Evolutionary conservation across 495 filamentous ascomycete species (phyloP), one percentile per base, ranked within the genome.

Genomic region (Tuber melanosporum): DNA sequence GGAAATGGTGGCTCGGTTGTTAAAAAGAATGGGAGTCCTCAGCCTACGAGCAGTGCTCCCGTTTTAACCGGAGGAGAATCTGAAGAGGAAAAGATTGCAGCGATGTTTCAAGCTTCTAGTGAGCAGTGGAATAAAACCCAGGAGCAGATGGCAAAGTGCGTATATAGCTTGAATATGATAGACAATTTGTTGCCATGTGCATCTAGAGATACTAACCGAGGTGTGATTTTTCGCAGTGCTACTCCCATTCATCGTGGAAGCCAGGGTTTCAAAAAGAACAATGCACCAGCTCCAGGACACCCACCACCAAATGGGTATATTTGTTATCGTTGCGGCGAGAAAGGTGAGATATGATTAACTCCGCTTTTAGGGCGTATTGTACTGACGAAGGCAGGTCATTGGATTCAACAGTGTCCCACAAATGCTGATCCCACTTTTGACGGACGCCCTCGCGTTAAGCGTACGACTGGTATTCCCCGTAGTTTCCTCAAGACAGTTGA

Each of bases 381-480:
- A 77, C 62, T 72, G 66, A 77, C 82, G 47, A 82, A 26, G 62
- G 1, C 75, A 90, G 89, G 96, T 39, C 95, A 99, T 84, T 98
- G 95, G 94, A 99, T 99, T 74, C 93, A 98, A 85, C 89, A 90
- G 17, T 99, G 95, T 78, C 95, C 95, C 26, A 99, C 95, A 22
- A 99, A 99, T 83, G 92, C 97, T 84, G 95, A 99, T 81, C 95
- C 96, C 4, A 93, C 93, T 69, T 98, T 92, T 82, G 95, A 98
- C 85, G 92, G 93, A 77, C 91, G 92, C 44, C 93, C 94, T 71
- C 90, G 94, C 71, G 91, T 98, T 71, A 97, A 97, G 87, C 90
- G 95, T 72, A 97, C 96, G 19, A 98, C 95, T 22, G 95, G 95
- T 74, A 98, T 99, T 77, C 95, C 95, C 36, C 89, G 92, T 77